Base-by-base conservation (phyloP, 768 basidiomycete species). In the Pleurotus eryngii region DNA sequence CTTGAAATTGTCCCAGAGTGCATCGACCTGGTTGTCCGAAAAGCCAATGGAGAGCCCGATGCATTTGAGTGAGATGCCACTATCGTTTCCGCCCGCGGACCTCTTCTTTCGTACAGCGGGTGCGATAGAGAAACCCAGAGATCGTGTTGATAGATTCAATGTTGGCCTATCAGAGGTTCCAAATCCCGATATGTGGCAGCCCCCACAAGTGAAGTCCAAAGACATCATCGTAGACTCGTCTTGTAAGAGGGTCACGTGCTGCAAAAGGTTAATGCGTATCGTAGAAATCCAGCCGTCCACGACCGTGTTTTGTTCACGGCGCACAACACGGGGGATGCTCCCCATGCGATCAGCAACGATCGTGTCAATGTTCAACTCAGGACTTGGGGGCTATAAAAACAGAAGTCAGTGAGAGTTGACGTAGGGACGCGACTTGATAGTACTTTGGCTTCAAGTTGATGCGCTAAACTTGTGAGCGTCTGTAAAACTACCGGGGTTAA, bases 401-500 rank as follows among this genome's bases (percentile, higher is more conserved):
- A 50, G 17, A 37, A 14, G 30, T 46, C 26, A 57, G 22, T 7
- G 43, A 40, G 26, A 43, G 46, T 43, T 53, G 9, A 37, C 38
- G 30, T 30, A 11, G 15, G 22, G 17, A 43, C 18, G 18, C 3
- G 47, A 57, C 39, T 35, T 27, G 24, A 46, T 61, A 78, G 65
- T 66, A 87, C 86, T 64, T 71, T 72, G 24, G 63, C 67, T 55
- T 71, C 70, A 39, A 81, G 59, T 46, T 84, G 85, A 43, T 79
- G 69, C 62, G 81, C 75, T 15, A 90, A 63, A 54, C 66, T 66
- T 30, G 67, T 64, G n/a, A 73, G 65, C 46, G 75, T 77, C 15
- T 76, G 71, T 38, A 83, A 58, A 15, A 84, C 48, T 17, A 89
- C 71, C 2, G 89, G 88, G 4, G 83, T 87, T n/a, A 86, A 56